phyloP scores from a whole-genome alignment of 2,329 filamentous ascomycete genomes.

The Colletotrichum costaricense region DNA sequence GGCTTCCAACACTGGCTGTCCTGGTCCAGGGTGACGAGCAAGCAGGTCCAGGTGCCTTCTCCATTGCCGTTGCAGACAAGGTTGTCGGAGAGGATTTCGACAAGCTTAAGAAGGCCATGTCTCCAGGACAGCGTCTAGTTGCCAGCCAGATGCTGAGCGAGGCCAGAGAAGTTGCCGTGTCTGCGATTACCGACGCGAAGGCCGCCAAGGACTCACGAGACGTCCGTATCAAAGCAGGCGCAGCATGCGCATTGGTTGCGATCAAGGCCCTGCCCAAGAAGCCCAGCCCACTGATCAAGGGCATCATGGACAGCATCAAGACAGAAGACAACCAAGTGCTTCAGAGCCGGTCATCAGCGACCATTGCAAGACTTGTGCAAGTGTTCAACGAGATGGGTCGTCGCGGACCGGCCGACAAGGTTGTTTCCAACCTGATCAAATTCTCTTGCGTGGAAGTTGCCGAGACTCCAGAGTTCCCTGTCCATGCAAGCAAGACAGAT shows the following conservation, averaged over 20 bases:
- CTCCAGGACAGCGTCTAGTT: constrained; percentile 87
- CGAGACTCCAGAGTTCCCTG: constrained; percentile 94
- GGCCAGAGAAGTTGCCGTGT: constrained; percentile 75
- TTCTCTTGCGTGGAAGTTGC: constrained; percentile 98
- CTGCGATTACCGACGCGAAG: constrained; percentile 84
- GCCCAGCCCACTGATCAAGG: constrained; percentile 91
- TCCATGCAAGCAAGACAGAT: constrained; percentile 81
- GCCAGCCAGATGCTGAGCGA: constrained; percentile 83
- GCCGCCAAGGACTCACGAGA: constrained; percentile 84
- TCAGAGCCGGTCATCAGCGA: constrained; percentile 86
- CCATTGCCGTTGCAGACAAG: constrained; percentile 86
- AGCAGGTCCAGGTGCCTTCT: constrained; percentile 93
- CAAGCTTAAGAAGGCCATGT: constrained; percentile 86
- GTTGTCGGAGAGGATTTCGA: constrained; percentile 89
- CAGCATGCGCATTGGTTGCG: constrained; percentile 89
- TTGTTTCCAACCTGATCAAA: constrained; percentile 94
- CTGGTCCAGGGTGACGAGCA: constrained; percentile 94
- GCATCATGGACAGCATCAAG: constrained; percentile 98
- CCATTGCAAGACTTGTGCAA: constrained; percentile 86
- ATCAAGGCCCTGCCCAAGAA: constrained; percentile 92
- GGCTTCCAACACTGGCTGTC: constrained; percentile 84
- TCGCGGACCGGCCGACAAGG: constrained; percentile 90
- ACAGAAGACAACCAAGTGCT: constrained; percentile 91
- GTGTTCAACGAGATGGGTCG: constrained; percentile 85
- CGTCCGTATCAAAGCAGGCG: constrained; percentile 85